Base-by-base conservation (phyloP, 2,329 filamentous ascomycete genomes). In the Coleophoma eucalyptorum region DNA sequence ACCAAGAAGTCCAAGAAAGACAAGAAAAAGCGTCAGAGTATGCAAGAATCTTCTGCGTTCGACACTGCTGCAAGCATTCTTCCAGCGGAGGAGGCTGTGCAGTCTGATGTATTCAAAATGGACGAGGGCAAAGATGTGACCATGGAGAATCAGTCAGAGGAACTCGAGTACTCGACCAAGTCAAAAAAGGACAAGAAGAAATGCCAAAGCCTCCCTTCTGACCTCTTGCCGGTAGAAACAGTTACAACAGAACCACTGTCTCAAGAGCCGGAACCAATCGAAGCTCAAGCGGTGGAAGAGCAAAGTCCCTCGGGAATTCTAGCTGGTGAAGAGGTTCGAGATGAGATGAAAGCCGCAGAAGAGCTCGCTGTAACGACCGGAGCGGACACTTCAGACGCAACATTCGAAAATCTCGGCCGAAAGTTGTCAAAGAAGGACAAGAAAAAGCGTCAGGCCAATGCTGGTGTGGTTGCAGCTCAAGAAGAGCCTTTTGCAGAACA, bases 1-100 rank as follows among this genome's bases (percentile, higher is more conserved):
- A 45, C 50, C n/a, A 62, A 58, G 35, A 55, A 55, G 41, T 54
- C 60, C 26, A 60, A 62, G 48, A 58, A 62, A 48, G 55, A 56
- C 53, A 65, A 60, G 58, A 64, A 26, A 56, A 54, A 54, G 20
- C 48, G 43, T 35, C 41, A 50, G 42, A 34, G 21, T 37, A n/a
- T 43, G 3, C 46, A 26, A n/a, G 4, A 15, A 31, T 10, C 42
- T 11, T 19, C 12, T 32, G 15, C 20, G 16, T 12, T 10, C 31
- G n/a, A 44, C 15, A 26, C 10, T n/a, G 11, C 42, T 11, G 26
- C 11, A 44, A 8, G 10, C 11, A 20, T 42, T 18, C 6, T 6
- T 15, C 35, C 35, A 38, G 6, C 16, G 6, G 35, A 18, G 5
- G 35, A 38, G 15, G 35, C 6, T n/a, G 13, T 38, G 16, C 35